These are phyloP conservation scores for Apiospora pterosperma DNA, from an alignment of 2,329 filamentous ascomycete genomes.

Conservation along the genomic window DNA sequence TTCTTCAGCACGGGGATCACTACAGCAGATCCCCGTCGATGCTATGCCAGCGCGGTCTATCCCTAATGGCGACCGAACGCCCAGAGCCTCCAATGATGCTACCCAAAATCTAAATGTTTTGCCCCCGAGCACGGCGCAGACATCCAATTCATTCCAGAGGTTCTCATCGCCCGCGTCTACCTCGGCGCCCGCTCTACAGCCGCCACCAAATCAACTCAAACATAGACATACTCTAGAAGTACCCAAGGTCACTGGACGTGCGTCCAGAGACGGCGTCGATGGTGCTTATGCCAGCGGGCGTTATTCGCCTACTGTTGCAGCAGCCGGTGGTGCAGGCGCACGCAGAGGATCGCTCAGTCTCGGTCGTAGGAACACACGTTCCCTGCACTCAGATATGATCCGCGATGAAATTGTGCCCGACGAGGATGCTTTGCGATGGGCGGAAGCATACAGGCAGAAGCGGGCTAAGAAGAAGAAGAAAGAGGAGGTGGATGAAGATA, in stretches of 20 bases:
- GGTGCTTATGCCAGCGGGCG: slow-evolving; percentile 68
- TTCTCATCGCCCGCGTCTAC: slow-evolving; percentile 31
- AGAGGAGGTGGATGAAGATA: slow-evolving; percentile 88
- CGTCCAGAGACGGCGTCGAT: slow-evolving; percentile 71
- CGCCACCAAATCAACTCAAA: slow-evolving; percentile 58
- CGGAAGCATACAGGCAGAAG: slow-evolving; percentile 89
- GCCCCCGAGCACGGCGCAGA: not conserved
- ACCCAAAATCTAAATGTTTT: not conserved
- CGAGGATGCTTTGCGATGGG: slow-evolving; percentile 88
- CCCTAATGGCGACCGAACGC: slow-evolving; percentile 23
- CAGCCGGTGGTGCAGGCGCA: slow-evolving; percentile 40
- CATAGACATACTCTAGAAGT: slow-evolving; percentile 89
- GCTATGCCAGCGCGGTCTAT: slow-evolving; percentile 25
- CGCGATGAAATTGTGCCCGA: slow-evolving; percentile 82
- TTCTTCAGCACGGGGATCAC: slow-evolving; percentile 27
- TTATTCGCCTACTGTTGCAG: slow-evolving; percentile 66
- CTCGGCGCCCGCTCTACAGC: slow-evolving; percentile 42
- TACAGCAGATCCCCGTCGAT: slow-evolving; percentile 30
- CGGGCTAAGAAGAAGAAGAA: slow-evolving; percentile 81
- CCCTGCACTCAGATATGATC: slow-evolving; percentile 78
- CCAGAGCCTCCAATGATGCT: slow-evolving; percentile 10
- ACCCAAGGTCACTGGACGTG: slow-evolving; percentile 65
- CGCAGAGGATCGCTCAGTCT: slow-evolving; percentile 82
- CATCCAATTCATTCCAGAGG: not conserved
- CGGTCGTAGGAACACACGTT: slow-evolving; percentile 76